phyloP scores from a whole-genome alignment of 1,284 basidiomycete genomes.

The Hymenochaete sp. region DNA sequence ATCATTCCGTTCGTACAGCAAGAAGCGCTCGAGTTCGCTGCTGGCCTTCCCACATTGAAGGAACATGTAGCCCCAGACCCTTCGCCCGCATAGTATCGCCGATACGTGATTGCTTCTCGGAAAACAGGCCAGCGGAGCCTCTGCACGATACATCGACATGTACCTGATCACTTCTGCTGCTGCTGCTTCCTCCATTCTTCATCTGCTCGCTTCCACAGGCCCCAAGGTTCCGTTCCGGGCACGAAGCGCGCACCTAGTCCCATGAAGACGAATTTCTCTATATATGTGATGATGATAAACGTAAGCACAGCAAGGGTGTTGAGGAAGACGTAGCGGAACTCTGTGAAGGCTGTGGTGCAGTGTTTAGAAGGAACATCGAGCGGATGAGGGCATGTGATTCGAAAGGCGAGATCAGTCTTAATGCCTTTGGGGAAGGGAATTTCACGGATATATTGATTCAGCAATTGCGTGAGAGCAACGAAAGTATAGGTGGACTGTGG shows the following conservation, averaged over 20 bases:
- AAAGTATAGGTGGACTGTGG: background rate
- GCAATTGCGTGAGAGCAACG: background rate
- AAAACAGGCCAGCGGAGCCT: no score
- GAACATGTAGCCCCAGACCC: no score
- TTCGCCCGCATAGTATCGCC: no score
- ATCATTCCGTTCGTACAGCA: no score
- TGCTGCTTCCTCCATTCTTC: no score
- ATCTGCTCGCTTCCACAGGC: conserved; percentile 30
- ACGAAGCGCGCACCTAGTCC: conserved; percentile 35
- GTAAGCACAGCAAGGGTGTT: conserved; percentile 19
- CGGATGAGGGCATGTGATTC: conserved; percentile 1
- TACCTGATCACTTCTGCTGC: no score
- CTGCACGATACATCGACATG: no score
- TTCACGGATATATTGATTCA: background rate
- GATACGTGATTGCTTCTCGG: no score
- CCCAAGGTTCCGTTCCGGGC: conserved; percentile 42
- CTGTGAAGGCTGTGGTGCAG: conserved; percentile 5
- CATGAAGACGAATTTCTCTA: conserved; percentile 34
- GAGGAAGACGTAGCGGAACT: conserved; percentile 21
- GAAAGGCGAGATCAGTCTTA: background rate
- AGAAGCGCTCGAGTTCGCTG: no score
- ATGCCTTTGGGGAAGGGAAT: background rate
- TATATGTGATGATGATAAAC: conserved; percentile 25
- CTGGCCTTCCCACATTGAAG: no score
- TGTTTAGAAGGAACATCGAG: background rate